Evolutionary conservation across 345 rosid species (phyloP), one percentile per base, ranked within the genome.

Genomic region (Murraya paniculata): DNA sequence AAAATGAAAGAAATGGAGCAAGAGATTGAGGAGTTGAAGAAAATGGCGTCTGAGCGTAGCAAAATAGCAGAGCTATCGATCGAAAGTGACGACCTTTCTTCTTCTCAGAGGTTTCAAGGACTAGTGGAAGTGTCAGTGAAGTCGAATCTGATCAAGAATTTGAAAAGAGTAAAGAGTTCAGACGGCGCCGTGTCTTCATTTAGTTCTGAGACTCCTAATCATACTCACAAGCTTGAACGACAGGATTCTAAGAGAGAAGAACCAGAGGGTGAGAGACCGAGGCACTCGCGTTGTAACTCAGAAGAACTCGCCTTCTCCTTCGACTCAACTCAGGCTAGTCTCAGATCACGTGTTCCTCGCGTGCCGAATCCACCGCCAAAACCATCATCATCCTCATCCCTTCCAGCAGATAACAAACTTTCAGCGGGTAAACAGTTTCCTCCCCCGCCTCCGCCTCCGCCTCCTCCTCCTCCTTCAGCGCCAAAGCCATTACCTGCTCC

Each of bases 321-420:
- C 33, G 96, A 88, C 78, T 84, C 93, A 1, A 84, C 94, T 28
- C 85, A 87, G 50, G 68, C 91, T 25, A 81, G 64, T 36, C 75
- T 90, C 83, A 88, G 91, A 88, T 90, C 95, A 79, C 95, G 98
- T 8, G 76, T 72, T 74, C 97, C 98, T 10, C 81, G 98, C 71
- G 90, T 96, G 25, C 99, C 99, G 0, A 96, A 91, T 75, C 99
- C 98, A 14, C 99, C 98, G 6, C 99, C 97, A 2, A 90, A 87
- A 79, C 92, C 90, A 8, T 88, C 88, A 14, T 73, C 82, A 24
- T 76, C 88, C 0, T 36, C 77, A 24, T 61, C 86, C 9, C 61
- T 73, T 2, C 83, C 90, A 1, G 58, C 81, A 24, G 62, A 64
- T 0, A 56, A 25, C 69, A 56, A 53, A 4, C 61, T 55, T 73